Base-by-base conservation (phyloP, 495 filamentous ascomycete genomes). In the Aspergillus taichungensis region DNA sequence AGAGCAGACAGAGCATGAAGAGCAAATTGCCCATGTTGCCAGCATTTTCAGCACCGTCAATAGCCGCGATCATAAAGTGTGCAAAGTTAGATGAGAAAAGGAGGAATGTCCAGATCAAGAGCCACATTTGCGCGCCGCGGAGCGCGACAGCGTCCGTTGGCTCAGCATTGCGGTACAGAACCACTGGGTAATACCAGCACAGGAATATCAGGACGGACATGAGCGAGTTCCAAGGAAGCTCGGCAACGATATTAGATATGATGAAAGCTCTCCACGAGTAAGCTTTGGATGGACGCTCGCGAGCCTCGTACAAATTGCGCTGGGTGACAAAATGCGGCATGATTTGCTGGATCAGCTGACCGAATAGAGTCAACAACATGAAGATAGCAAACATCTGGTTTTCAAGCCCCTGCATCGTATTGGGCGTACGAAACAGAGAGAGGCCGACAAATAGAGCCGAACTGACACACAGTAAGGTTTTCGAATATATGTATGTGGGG, bases 351-450 rank as follows among this genome's bases (percentile, higher is more conserved):
- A 81, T 74, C 13, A 88, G 68, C 48, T 84, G 77, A 46, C 76
- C 76, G 56, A 88, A 83, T 37, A 92, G 74, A 6, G 77, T 86
- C 38, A 87, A 63, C 10, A 94, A 65, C 67, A 88, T 77, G 71
- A 94, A 91, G 61, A 92, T 79, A 53, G 78, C 67, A 53, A 90
- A 91, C 62, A 89, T 80, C 56, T 88, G 84, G 54, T 90, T 90
- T 54, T 89, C 85, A 5, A 91, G 74, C 30, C 86, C 88, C 57
- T 90, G 84, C 8, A 79, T 64, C 1, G 74, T 73, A 59, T 79
- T 84, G 31, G 72, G 64, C 0, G 82, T 73, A n/a, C 79, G 70
- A 73, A 76, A 87, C 66, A 94, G 89, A 43, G 82, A 83, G 64
- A 92, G 85, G 10, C 86, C 87, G 57, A 88, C 87, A 64, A 91